Evolutionary conservation across 2,329 filamentous ascomycete species (phyloP).

Genomic region (Fusarium citri): DNA sequence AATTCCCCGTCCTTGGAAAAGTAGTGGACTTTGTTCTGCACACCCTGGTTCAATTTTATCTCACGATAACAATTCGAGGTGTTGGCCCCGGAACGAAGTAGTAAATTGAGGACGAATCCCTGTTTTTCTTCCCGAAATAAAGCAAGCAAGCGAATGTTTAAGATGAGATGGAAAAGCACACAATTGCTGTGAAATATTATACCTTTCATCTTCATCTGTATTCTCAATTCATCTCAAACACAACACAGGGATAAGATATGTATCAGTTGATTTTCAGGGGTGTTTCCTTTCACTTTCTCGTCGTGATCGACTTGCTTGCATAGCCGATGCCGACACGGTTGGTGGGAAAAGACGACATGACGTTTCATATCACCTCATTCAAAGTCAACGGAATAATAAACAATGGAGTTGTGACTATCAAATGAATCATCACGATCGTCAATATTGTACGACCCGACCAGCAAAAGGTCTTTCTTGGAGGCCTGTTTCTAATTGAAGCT

Average conservation of each 20-base stretch:
- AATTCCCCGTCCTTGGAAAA: conserved; percentile 33
- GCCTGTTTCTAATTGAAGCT: neutral
- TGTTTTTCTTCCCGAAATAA: conserved; percentile 35
- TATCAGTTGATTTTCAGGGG: conserved; percentile 31
- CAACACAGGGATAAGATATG: neutral
- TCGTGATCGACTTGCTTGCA: conserved; percentile 35
- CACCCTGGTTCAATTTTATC: neutral
- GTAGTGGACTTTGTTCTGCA: conserved; percentile 17
- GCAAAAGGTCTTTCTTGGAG: neutral
- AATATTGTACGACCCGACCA: neutral
- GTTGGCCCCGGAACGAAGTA: conserved; percentile 1
- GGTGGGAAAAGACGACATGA: conserved; percentile 29
- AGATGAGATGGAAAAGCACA: conserved; percentile 7
- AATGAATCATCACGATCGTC: conserved; percentile 19
- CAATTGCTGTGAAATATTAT: neutral
- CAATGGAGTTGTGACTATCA: neutral
- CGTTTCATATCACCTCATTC: conserved; percentile 35
- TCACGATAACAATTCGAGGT: conserved; percentile 22
- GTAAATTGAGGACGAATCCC: conserved; percentile 31
- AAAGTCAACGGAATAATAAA: conserved; percentile 1
- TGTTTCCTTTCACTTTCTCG: neutral
- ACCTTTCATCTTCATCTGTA: neutral
- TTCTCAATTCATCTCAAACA: neutral
- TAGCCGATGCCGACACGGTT: conserved; percentile 34
- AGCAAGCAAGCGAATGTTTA: conserved; percentile 33